Evolutionary conservation across 192 early-diverging fungal genomes (phyloP).

Genomic region (Spizellomyces sp.): DNA sequence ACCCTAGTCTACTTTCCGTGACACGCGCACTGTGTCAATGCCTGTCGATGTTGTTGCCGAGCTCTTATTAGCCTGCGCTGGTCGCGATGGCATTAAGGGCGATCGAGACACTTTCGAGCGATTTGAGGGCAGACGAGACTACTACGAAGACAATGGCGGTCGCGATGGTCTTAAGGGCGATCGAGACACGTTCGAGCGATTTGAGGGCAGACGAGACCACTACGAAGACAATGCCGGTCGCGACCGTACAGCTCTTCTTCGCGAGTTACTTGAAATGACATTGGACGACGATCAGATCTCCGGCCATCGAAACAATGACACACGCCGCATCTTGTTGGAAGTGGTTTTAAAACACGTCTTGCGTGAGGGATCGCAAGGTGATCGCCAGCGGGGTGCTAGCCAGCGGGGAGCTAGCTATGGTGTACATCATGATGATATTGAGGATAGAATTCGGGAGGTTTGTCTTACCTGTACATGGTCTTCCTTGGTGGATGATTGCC

Average conservation of each 20-base stretch:
- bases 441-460: not conserved
- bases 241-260: not conserved
- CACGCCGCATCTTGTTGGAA: not conserved
- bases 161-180: not conserved
- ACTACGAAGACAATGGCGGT: not conserved
- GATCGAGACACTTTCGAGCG: too few relatives aligned
- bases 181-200: too few relatives aligned
- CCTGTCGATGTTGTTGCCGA: not conserved
- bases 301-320: not conserved
- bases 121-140: not conserved
- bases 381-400: not conserved
- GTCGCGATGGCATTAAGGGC: too few relatives aligned
- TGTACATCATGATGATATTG: not conserved
- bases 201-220: not conserved
- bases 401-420: not conserved
- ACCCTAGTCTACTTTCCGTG: not conserved
- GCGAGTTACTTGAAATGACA: not conserved
- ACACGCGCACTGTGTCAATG: not conserved
- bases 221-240: not conserved
- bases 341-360: not conserved
- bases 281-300: not conserved
- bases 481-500: not conserved
- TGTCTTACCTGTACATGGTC: not conserved
- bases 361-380: not conserved
- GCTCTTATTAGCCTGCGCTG: not conserved